phyloP scores from a whole-genome alignment of 1,284 basidiomycete species.

The Stygiomarasmius scandens region DNA sequence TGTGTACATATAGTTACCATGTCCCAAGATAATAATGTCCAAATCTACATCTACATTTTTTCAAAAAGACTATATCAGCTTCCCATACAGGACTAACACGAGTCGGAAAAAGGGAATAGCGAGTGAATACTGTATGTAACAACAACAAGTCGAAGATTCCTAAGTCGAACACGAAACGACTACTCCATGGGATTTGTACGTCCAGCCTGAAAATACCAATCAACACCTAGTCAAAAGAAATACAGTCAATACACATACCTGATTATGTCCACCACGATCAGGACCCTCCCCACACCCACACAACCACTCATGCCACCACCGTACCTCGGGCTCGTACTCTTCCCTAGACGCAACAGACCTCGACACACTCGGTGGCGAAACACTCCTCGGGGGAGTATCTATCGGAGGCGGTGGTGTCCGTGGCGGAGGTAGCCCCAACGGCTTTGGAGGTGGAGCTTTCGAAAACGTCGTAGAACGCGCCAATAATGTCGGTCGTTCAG shows the following conservation, averaged over 20 bases:
- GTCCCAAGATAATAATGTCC: neutral
- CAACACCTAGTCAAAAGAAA: neutral
- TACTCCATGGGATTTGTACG: constrained; percentile 78
- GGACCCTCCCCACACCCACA: constrained; percentile 74
- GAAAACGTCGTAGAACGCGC: constrained; percentile 24
- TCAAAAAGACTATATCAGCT: neutral
- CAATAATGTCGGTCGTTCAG: constrained; percentile 24
- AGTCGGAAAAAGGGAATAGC: neutral
- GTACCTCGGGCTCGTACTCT: constrained; percentile 38
- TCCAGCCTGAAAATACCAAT: constrained; percentile 53
- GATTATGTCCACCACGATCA: constrained; percentile 69
- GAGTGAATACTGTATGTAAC: neutral
- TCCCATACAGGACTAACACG: neutral
- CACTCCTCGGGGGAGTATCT: constrained; percentile 43
- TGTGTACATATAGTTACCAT: too few species aligned
- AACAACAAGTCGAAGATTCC: neutral
- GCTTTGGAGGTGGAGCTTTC: constrained; percentile 47
- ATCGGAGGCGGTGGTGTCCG: constrained; percentile 55
- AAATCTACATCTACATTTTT: neutral
- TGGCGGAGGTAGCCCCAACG: constrained; percentile 60
- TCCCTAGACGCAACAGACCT: constrained; percentile 24
- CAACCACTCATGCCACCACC: constrained; percentile 85
- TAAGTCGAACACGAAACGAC: constrained; percentile 3
- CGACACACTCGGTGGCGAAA: constrained; percentile 35
- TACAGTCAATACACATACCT: constrained; percentile 47